These are phyloP conservation scores for Kluyveromyces sp. DNA, from an alignment of 1,139 yeast genomes.

Conservation along the genomic window DNA sequence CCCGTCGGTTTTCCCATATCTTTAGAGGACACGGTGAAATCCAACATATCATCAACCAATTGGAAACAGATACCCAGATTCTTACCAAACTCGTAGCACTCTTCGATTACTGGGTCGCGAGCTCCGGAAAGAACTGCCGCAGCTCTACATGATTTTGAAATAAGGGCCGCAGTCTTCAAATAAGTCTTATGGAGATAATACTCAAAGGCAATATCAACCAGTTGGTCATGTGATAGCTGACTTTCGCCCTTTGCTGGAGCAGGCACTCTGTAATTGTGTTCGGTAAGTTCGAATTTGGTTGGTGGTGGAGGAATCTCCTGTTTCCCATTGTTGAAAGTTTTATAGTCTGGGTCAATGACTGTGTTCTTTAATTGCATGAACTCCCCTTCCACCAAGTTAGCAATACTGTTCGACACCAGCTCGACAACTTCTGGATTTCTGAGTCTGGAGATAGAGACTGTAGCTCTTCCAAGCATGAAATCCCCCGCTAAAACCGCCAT, in stretches of 20 bases:
- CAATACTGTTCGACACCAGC: slow-evolving; percentile 88
- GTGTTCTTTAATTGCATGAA: slow-evolving; percentile 97
- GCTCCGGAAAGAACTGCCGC: slow-evolving; percentile 92
- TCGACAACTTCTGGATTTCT: slow-evolving; percentile 97
- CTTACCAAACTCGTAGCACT: slow-evolving; percentile 85
- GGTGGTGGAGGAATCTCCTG: slow-evolving; percentile 55
- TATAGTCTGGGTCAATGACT: slow-evolving; percentile 46
- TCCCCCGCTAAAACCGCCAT: slow-evolving; percentile 98
- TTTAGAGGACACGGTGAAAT: slow-evolving; percentile 77
- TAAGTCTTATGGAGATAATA: slow-evolving; percentile 93
- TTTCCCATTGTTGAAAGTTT: slow-evolving; percentile 39
- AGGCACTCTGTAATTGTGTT: slow-evolving; percentile 55
- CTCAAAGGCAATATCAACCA: slow-evolving; percentile 82
- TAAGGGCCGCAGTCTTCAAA: slow-evolving; percentile 86
- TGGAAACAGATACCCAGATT: slow-evolving; percentile 94
- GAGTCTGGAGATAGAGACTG: slow-evolving; percentile 87
- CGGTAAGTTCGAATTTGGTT: slow-evolving; percentile 52
- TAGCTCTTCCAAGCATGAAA: slow-evolving; percentile 88
- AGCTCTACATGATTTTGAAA: slow-evolving; percentile 92
- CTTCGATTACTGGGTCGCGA: slow-evolving; percentile 62
- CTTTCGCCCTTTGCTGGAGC: slow-evolving; percentile 28
- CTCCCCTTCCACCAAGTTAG: slow-evolving; percentile 95
- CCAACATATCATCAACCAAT: slow-evolving; percentile 92
- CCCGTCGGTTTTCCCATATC: slow-evolving; percentile 92
- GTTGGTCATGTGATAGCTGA: slow-evolving; percentile 52